phyloP scores from a whole-genome alignment of 176 grass and related monocot genomes.

The Echinochloa phyllopogon region DNA sequence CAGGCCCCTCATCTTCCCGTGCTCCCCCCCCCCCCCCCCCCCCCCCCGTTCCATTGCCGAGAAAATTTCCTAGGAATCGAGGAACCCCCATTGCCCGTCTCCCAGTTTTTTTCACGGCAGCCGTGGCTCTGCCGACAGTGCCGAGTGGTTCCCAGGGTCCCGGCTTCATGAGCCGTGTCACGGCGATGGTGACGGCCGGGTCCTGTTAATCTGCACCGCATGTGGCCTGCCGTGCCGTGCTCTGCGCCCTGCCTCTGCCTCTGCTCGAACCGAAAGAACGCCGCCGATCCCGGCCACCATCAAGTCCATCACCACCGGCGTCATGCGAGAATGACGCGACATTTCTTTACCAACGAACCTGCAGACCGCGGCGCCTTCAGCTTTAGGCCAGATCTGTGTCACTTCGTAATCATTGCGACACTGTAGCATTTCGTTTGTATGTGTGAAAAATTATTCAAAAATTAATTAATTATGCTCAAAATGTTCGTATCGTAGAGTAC shows the following conservation, averaged over 20 bases:
- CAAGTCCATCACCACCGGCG: neutral
- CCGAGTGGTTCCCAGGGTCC: neutral
- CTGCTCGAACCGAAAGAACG: too few relatives aligned
- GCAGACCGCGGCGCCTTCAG: neutral
- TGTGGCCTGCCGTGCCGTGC: conserved; percentile 36
- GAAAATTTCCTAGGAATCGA: neutral
- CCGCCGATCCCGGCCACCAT: neutral
- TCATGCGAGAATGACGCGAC: conserved; percentile 25
- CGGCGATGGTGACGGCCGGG: conserved; percentile 17
- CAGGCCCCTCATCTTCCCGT: neutral
- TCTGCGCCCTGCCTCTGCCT: neutral
- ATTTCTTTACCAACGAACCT: neutral
- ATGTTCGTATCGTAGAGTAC: too few relatives aligned
- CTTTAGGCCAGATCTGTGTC: too few relatives aligned
- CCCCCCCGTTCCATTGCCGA: neutral
- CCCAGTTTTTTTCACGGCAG: neutral
- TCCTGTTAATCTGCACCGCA: conserved; percentile 4
- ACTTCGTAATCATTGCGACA: too few relatives aligned
- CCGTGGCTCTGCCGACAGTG: neutral
- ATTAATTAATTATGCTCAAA: too few relatives aligned
- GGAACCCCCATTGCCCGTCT: neutral
- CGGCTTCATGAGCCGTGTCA: neutral
- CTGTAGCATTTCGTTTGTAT: too few relatives aligned
- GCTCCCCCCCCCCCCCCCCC: rapidly evolving
- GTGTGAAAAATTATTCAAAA: too few relatives aligned